phyloP scores from a whole-genome alignment of 2,329 filamentous ascomycete genomes.

The Alternaria gaisen region DNA sequence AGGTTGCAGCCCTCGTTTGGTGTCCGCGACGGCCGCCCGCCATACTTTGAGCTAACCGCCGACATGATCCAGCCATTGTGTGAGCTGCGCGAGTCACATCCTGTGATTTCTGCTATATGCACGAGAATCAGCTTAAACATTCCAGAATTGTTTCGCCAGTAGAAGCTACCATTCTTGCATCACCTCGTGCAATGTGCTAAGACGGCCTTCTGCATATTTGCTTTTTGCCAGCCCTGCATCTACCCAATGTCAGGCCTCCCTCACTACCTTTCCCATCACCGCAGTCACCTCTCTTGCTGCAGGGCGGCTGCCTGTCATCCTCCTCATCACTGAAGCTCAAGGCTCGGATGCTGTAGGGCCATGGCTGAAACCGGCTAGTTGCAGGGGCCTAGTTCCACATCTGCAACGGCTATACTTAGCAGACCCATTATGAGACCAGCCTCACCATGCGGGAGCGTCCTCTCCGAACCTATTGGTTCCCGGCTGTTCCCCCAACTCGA shows the following conservation, averaged over 20 bases:
- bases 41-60: constrained; percentile 35
- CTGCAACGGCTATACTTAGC: constrained; percentile 50
- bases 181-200: neutral
- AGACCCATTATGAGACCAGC: constrained; percentile 29
- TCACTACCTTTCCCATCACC: constrained; percentile 1
- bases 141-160: constrained; percentile 21
- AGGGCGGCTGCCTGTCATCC: constrained; percentile 12
- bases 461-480: constrained; percentile 40
- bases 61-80: constrained; percentile 33
- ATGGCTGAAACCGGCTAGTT: constrained; percentile 45
- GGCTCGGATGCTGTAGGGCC: constrained; percentile 36
- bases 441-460: constrained; percentile 34
- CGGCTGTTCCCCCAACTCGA: constrained; percentile 10
- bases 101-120: constrained; percentile 38
- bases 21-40: constrained; percentile 20
- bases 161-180: constrained; percentile 1
- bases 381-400: constrained; percentile 46
- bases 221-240: constrained; percentile 8
- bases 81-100: constrained; percentile 33
- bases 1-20: constrained; percentile 19
- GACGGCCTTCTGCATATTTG: neutral
- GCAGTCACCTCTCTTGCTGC: neutral
- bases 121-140: constrained; percentile 21
- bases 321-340: constrained; percentile 10
- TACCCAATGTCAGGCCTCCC: constrained; percentile 8